Percentiles rank a stretch among this genome's conserved stretches.
Conservation (phyloP, 202 grass and related monocot species). For the Setaria viridis region DNA sequence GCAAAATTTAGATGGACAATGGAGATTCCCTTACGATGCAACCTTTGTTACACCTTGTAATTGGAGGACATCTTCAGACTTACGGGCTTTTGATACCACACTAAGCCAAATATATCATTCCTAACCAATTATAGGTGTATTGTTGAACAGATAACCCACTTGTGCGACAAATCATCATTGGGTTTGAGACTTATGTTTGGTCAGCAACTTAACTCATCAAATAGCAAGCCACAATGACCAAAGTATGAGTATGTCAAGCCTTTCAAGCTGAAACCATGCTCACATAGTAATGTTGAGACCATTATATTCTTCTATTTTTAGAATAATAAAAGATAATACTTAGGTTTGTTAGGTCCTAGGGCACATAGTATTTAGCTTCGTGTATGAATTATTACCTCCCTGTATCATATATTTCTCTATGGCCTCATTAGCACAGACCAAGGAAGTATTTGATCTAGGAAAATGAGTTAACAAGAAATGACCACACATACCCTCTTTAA, state of each 20-base stretch:
- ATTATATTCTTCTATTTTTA: background rate
- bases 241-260: background rate
- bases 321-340: background rate
- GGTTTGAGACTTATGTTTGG: conserved; percentile 4
- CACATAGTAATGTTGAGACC: background rate
- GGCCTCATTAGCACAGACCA: background rate
- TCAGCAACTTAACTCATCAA: background rate
- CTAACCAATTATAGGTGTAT: background rate
- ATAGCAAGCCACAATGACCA: background rate
- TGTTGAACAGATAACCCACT: conserved; percentile 12
- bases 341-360: conserved; percentile 10
- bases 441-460: background rate
- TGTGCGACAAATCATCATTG: background rate
- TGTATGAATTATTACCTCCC: background rate
- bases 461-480: background rate
- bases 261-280: conserved; percentile 5
- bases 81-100: conserved; percentile 1
- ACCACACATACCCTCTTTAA: background rate
- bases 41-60: conserved; percentile 13
- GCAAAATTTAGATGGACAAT: conserved; percentile 10
- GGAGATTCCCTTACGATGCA: conserved; percentile 1
- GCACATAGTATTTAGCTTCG: conserved; percentile 11
- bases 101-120: background rate
- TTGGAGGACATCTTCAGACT: conserved; percentile 7
- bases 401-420: too few relatives aligned